A percentile compares a stretch with the other conserved stretches of the same genome.
Conservation (phyloP, 768 basidiomycete species). For the Paxillus involutus region DNA sequence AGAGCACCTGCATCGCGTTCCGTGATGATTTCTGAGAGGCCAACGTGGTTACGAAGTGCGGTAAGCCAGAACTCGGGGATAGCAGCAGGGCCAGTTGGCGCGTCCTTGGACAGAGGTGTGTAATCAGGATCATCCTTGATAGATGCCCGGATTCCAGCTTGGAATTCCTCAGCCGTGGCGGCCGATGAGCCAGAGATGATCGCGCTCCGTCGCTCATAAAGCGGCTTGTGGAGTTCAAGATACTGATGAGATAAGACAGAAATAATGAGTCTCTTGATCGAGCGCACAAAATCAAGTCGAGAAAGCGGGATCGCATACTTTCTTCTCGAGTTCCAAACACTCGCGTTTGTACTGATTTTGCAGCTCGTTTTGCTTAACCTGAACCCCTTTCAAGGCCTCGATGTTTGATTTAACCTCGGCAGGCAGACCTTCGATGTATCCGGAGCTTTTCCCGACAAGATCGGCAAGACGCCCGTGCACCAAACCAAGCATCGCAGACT, state of each 20-base stretch:
- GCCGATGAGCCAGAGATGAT: constrained; percentile 78
- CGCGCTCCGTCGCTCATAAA: constrained; percentile 82
- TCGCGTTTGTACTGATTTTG: constrained; percentile 93
- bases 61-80: constrained; percentile 99
- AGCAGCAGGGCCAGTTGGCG: constrained; percentile 36
- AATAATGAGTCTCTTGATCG: constrained; percentile 9
- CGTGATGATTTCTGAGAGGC: constrained; percentile 84
- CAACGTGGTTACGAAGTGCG: constrained; percentile 88
- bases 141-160: constrained; percentile 71
- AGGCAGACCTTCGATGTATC: constrained; percentile 91
- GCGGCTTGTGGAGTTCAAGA: constrained; percentile 71
- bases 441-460: constrained; percentile 89
- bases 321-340: constrained; percentile 93
- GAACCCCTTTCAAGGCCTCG: constrained; percentile 92
- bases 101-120: constrained; percentile 56
- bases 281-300: constrained; percentile 11
- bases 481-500: constrained; percentile 75
- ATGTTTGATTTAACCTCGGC: constrained; percentile 78
- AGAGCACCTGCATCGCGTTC: constrained; percentile 89
- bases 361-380: constrained; percentile 86
- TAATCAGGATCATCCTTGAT: constrained; percentile 76
- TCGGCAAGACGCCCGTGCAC: constrained; percentile 85
- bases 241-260: constrained; percentile 45
- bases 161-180: constrained; percentile 80
- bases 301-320: constrained; percentile 49